A percentile compares a stretch with the other conserved stretches of the same genome.
Evolutionary conservation across 176 grass and related monocot genomes (phyloP).

Genomic region (Hordeum marinum): DNA sequence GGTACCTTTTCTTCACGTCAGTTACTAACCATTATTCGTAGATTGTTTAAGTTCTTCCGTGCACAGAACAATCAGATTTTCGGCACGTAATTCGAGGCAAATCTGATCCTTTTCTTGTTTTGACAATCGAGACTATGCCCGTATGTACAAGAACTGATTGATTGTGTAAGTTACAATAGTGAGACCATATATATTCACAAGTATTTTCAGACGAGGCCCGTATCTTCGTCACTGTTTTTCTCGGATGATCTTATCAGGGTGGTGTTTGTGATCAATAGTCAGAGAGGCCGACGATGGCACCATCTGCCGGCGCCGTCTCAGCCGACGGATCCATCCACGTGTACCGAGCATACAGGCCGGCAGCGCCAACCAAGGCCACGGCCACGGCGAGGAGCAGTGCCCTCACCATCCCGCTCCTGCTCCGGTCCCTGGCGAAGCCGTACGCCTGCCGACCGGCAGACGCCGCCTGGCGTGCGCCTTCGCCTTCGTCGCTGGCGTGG

Average conservation of each 20-base stretch:
- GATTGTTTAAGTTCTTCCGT: not conserved
- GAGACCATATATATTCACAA: not conserved
- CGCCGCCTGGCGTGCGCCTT: not conserved
- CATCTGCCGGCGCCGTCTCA: not conserved
- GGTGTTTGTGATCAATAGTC: slow-evolving; percentile 7
- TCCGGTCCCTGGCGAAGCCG: not conserved
- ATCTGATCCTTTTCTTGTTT: not conserved
- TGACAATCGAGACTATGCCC: not conserved
- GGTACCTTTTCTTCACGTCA: no score
- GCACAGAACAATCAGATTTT: not conserved
- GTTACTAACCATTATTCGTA: no score
- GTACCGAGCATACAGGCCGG: slow-evolving; percentile 23
- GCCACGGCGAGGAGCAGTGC: not conserved
- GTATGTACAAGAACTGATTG: not conserved
- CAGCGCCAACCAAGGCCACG: slow-evolving; percentile 11
- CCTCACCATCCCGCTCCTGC: not conserved
- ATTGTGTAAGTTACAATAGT: not conserved
- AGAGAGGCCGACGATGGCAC: not conserved
- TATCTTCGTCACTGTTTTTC: not conserved
- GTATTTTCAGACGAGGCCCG: not conserved
- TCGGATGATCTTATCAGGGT: not conserved
- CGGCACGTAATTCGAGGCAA: not conserved
- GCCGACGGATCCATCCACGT: slow-evolving; percentile 14
- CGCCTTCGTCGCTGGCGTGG: not conserved
- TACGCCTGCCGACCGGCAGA: not conserved